phyloP scores from a whole-genome alignment of 1,139 yeast genomes.

The Protomyces inundatus region DNA sequence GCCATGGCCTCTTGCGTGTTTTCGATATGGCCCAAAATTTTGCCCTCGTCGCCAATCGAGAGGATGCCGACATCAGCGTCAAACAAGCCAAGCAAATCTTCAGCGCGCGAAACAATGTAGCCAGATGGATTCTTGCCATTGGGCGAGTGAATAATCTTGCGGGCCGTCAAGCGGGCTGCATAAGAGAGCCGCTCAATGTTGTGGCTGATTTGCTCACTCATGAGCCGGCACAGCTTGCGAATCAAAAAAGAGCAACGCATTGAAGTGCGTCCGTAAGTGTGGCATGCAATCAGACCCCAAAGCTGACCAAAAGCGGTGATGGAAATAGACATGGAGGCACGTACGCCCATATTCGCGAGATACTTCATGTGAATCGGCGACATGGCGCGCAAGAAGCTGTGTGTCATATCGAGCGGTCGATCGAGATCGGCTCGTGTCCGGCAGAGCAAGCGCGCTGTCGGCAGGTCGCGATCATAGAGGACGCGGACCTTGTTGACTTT shows the following conservation, averaged over 20 bases:
- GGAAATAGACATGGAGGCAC: conserved; percentile 20
- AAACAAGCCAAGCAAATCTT: conserved; percentile 22
- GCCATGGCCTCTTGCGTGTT: conserved; percentile 21
- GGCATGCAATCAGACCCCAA: conserved; percentile 26
- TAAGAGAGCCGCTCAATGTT: conserved; percentile 25
- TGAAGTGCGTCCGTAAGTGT: conserved; percentile 11
- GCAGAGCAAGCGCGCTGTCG: conserved; percentile 24
- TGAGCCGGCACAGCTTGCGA: conserved; percentile 18
- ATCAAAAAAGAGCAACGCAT: conserved; percentile 16
- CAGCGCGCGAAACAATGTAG: conserved; percentile 22
- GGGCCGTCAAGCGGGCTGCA: conserved; percentile 19
- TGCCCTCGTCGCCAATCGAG: conserved; percentile 24
- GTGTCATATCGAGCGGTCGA: conserved; percentile 24
- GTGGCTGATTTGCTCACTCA: conserved; percentile 21
- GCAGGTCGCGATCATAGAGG: conserved; percentile 16
- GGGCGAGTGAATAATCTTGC: conserved; percentile 13
- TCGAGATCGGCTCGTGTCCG: conserved; percentile 13
- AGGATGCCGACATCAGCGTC: conserved; percentile 24
- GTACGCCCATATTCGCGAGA: conserved; percentile 25
- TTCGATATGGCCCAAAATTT: conserved; percentile 15
- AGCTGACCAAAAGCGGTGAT: conserved; percentile 24
- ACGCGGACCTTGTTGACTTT: conserved; percentile 22
- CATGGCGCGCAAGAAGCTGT: conserved; percentile 24
- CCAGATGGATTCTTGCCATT: conserved; percentile 16
- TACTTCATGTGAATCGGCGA: conserved; percentile 25